Conservation (phyloP, 495 filamentous ascomycete species). For the Neurospora sp. region DNA sequence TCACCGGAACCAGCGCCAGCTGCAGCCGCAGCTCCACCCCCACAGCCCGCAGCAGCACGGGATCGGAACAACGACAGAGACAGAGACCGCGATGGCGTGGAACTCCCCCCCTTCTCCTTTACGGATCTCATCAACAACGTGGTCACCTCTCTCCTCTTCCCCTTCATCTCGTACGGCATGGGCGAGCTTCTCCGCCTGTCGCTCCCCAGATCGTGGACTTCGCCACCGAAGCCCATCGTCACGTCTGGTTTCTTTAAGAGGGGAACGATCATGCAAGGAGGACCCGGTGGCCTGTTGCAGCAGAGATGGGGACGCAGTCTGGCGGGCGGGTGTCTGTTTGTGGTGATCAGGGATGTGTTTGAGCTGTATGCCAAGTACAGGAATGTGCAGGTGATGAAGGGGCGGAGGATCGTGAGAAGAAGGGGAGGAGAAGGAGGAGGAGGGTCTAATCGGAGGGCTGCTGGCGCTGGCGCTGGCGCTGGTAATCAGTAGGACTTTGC, state of each 20-base stretch:
- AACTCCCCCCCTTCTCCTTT: slow-evolving; percentile 10
- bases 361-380: slow-evolving; percentile 66
- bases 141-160: slow-evolving; percentile 30
- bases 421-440: not conserved
- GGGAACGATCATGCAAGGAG: slow-evolving; percentile 17
- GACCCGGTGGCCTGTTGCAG: slow-evolving; percentile 52
- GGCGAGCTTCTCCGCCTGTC: slow-evolving; percentile 55
- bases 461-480: not conserved
- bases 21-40: not conserved
- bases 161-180: slow-evolving; percentile 40
- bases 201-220: slow-evolving; percentile 55
- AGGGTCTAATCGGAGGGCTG: not conserved
- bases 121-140: slow-evolving; percentile 23
- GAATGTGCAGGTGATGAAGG: slow-evolving; percentile 55
- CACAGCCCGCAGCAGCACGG: not conserved
- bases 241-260: not conserved
- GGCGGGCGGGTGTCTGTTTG: slow-evolving; percentile 68
- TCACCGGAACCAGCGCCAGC: not conserved
- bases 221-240: slow-evolving; percentile 18
- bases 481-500: not conserved
- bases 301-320: slow-evolving; percentile 69
- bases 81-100: slow-evolving; percentile 5
- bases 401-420: slow-evolving; percentile 46
- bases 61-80: slow-evolving; percentile 4
- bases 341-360: slow-evolving; percentile 66